A percentile compares a stretch with the other conserved stretches of the same genome.
phyloP scores from a whole-genome alignment of 75 land plant species.

The Larix kaempferi region DNA sequence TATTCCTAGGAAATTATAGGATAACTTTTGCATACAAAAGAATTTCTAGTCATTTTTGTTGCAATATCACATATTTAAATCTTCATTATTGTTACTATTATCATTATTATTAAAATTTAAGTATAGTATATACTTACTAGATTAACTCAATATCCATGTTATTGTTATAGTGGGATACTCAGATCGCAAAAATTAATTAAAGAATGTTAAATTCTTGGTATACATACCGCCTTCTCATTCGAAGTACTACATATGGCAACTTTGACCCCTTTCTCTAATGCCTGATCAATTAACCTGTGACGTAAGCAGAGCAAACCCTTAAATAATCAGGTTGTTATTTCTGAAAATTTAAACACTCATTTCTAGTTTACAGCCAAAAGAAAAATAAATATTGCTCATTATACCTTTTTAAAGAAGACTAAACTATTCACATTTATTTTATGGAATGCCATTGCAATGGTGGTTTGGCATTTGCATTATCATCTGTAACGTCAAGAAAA shows the following conservation, averaged over 20 bases:
- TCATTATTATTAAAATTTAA: too few relatives aligned
- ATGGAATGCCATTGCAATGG: neutral
- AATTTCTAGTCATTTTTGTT: too few relatives aligned
- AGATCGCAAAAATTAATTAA: neutral
- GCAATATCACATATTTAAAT: too few relatives aligned
- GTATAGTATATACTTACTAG: too few relatives aligned
- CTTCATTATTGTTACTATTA: too few relatives aligned
- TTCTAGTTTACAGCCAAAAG: conserved; percentile 1
- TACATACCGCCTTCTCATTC: conserved; percentile 91
- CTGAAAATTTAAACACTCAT: neutral
- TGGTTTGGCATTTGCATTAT: neutral
- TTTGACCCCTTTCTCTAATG: conserved; percentile 66
- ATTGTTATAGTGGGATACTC: neutral
- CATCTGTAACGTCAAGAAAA: neutral
- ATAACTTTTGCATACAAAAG: too few relatives aligned
- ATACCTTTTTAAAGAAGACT: neutral
- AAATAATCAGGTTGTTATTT: conserved; percentile 1
- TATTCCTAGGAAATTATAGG: too few relatives aligned
- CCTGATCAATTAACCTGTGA: conserved; percentile 80
- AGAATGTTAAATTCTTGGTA: neutral
- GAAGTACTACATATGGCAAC: conserved; percentile 99
- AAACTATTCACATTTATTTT: neutral
- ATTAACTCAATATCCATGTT: too few relatives aligned
- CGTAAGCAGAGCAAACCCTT: neutral
- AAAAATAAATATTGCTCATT: neutral